These are phyloP conservation scores for Dipteronia sinensis DNA, from an alignment of 345 rosid species.

Conservation along the genomic window DNA sequence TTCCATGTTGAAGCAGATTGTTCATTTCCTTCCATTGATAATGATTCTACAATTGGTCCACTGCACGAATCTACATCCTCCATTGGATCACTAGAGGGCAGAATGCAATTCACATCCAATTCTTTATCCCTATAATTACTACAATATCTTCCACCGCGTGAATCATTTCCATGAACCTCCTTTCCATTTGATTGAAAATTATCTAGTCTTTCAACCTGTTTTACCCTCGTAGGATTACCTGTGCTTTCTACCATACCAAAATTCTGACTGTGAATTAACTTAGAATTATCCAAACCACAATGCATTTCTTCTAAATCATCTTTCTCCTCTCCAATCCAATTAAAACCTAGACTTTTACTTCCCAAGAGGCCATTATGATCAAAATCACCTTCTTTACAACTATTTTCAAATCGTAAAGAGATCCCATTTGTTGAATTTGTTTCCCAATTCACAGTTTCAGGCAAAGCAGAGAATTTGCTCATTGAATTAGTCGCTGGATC, in stretches of 20 bases:
- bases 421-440: conserved; percentile 70
- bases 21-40: conserved; percentile 30
- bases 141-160: conserved; percentile 32
- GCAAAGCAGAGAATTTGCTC: conserved; percentile 87
- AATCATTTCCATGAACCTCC: conserved; percentile 23
- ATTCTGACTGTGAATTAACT: conserved; percentile 32
- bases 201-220: conserved; percentile 27
- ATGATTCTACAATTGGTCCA: conserved; percentile 41
- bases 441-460: conserved; percentile 90
- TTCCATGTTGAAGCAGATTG: conserved; percentile 30
- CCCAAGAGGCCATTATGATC: conserved; percentile 34
- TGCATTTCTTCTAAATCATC: conserved; percentile 29
- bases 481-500: conserved; percentile 93
- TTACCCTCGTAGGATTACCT: conserved; percentile 20
- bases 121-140: conserved; percentile 33
- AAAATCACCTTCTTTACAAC: conserved; percentile 29
- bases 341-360: conserved; percentile 30
- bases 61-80: conserved; percentile 55
- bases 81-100: conserved; percentile 32
- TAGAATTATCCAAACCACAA: conserved; percentile 25
- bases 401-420: conserved; percentile 51
- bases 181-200: conserved; percentile 34
- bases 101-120: conserved; percentile 36
- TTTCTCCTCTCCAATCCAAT: conserved; percentile 34
- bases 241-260: conserved; percentile 15